Evolutionary conservation across 495 filamentous ascomycete species (phyloP), one percentile per base, ranked within the genome.

Genomic region (Filosporella fistucella): DNA sequence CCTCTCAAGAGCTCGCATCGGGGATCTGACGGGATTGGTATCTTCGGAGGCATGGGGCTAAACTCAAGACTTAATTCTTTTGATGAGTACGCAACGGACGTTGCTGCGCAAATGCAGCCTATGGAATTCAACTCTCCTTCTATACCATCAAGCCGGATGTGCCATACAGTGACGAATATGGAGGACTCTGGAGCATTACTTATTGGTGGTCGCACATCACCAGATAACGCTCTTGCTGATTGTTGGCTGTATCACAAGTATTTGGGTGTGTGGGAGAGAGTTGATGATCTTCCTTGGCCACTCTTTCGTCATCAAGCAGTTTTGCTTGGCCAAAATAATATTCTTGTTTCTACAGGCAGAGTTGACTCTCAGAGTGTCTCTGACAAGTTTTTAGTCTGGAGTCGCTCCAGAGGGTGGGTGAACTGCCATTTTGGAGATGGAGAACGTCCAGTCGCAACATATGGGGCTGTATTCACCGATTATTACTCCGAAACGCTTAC

Each of bases 201-300:
- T 14, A 78, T 83, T n/a, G 89, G 90, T 14, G 91, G 91, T 12
- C 71, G 91, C 38, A 73, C 76, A 11, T 91, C 88, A 6, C 91
- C 91, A 2, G 72, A 81, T 13, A 71, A 68, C 17, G 78, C 76
- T 4, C 55, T 86, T 7, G 61, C 65, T 14, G 85, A 91, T 63
- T 89, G 86, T 56, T 95, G 88, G 88, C 44, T 88, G 1, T 70
- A 79, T 29, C 62, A 74, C 43, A 72, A 70, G 37, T 70, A 68
- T 21, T 14, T 26, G 2, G 64, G 60, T 17, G 43, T 51, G 10
- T 96, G 88, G 88, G 68, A 68, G 48, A 71, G 68, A 40, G 74
- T 76, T 8, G 68, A 84, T 23, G 72, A 77, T 45, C 70, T 95
- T 13, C 81, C 84, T 11, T 48, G 68, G 5, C 75, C 81, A 13